Percentiles rank a stretch among this genome's conserved stretches.
Conservation (phyloP, 192 early-diverging fungal species). For the Entophlyctis helioformis region DNA sequence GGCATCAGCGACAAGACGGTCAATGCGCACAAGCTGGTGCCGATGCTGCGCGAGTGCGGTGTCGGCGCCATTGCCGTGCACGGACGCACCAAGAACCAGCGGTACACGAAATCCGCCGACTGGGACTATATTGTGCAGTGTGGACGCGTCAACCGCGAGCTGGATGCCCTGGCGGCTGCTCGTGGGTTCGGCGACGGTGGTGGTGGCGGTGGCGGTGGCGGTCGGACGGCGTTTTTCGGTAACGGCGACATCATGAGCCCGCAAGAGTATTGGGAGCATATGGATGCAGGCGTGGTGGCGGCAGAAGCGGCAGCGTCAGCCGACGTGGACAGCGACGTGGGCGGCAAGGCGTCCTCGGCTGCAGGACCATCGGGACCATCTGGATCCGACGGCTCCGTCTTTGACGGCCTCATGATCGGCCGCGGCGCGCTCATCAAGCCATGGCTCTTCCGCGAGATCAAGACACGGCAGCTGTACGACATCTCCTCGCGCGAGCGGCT, state of each 20-base stretch:
- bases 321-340: no score
- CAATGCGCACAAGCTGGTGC: conserved; percentile 63
- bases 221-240: conserved; percentile 46
- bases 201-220: no score
- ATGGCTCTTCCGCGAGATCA: conserved; percentile 94
- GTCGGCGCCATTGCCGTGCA: conserved; percentile 66
- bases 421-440: conserved; percentile 92
- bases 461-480: conserved; percentile 75
- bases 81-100: conserved; percentile 81
- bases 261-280: conserved; percentile 66
- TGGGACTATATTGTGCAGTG: conserved; percentile 83
- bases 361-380: not conserved
- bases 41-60: conserved; percentile 51
- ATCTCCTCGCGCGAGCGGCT: conserved; percentile 82
- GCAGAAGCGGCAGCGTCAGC: no score
- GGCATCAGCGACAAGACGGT: conserved; percentile 49
- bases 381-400: no score
- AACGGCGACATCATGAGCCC: conserved; percentile 68
- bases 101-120: conserved; percentile 81
- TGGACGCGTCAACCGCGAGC: conserved; percentile 3
- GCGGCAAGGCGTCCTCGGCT: not conserved
- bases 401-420: conserved; percentile 89
- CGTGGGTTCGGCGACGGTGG: not conserved
- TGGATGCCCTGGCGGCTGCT: no score
- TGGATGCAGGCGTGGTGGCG: conserved; percentile 30